Percentiles rank a stretch among this genome's conserved stretches.
Conservation (phyloP, 257 asterid species). For the Verbena officinalis region DNA sequence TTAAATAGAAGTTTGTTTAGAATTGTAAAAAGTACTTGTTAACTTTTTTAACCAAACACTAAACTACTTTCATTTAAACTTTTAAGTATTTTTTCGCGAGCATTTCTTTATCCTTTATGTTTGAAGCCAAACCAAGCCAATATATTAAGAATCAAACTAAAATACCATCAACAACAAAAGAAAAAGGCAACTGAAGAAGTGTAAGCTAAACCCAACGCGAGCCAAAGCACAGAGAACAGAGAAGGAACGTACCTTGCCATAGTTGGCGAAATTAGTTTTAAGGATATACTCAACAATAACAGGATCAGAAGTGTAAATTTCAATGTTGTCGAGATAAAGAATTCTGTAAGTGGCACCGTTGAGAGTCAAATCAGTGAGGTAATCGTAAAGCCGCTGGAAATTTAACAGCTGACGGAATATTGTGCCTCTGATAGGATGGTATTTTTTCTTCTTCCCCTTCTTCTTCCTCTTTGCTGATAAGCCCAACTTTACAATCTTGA, state of each 20-base stretch:
- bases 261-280: constrained; percentile 60
- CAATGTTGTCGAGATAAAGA: constrained; percentile 40
- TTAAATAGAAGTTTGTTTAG: too few relatives aligned
- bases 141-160: too few relatives aligned
- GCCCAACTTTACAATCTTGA: constrained; percentile 14
- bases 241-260: constrained; percentile 50
- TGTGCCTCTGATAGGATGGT: constrained; percentile 58
- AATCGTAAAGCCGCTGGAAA: constrained; percentile 44
- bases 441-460: constrained; percentile 41
- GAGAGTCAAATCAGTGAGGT: constrained; percentile 44
- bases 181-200: too few relatives aligned
- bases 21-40: too few relatives aligned
- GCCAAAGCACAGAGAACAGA: background rate
- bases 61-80: too few relatives aligned
- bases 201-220: too few relatives aligned
- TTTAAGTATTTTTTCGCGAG: too few relatives aligned
- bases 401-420: constrained; percentile 47
- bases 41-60: too few relatives aligned
- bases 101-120: too few relatives aligned
- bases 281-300: constrained; percentile 64
- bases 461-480: constrained; percentile 18
- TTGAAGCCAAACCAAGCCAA: too few relatives aligned
- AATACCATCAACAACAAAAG: too few relatives aligned
- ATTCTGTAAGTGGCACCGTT: constrained; percentile 54
- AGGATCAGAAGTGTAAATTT: constrained; percentile 65